phyloP scores from a whole-genome alignment of 331 rosid species.

The Phaseolus coccineus region DNA sequence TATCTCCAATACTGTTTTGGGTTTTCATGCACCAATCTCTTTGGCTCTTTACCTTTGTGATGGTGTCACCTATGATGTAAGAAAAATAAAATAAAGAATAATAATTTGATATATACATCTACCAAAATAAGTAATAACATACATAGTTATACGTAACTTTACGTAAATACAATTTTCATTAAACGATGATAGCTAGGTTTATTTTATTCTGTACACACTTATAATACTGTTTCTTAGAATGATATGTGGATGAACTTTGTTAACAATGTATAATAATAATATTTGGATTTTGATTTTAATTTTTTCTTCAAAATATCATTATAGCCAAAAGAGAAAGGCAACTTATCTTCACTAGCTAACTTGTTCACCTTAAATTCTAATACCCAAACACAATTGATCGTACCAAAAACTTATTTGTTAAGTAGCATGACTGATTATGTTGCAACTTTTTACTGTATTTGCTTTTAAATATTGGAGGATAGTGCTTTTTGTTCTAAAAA shows the following conservation, averaged over 20 bases:
- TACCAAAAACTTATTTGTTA: slow-evolving; percentile 8
- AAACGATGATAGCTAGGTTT: not conserved
- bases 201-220: not conserved
- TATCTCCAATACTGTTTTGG: slow-evolving; percentile 40
- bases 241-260: not conserved
- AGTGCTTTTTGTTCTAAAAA: not conserved
- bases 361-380: slow-evolving; percentile 49
- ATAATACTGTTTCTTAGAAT: not conserved
- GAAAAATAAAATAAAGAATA: slow-evolving; percentile 18
- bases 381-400: slow-evolving; percentile 30
- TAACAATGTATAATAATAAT: not conserved
- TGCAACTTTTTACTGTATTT: not conserved
- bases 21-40: slow-evolving; percentile 43
- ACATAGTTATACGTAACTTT: not conserved
- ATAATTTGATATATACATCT: not conserved
- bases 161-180: slow-evolving; percentile 4
- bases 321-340: not conserved
- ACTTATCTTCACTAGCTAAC: slow-evolving; percentile 30
- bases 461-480: not conserved
- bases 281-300: not conserved
- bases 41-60: slow-evolving; percentile 32
- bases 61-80: slow-evolving; percentile 37
- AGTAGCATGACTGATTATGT: not conserved
- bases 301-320: not conserved
- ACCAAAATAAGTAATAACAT: not conserved